Percentiles rank a stretch among this genome's conserved stretches.
Evolutionary conservation across 805 yeast genomes (phyloP).

Genomic region (Myxozyma kluyveri): DNA sequence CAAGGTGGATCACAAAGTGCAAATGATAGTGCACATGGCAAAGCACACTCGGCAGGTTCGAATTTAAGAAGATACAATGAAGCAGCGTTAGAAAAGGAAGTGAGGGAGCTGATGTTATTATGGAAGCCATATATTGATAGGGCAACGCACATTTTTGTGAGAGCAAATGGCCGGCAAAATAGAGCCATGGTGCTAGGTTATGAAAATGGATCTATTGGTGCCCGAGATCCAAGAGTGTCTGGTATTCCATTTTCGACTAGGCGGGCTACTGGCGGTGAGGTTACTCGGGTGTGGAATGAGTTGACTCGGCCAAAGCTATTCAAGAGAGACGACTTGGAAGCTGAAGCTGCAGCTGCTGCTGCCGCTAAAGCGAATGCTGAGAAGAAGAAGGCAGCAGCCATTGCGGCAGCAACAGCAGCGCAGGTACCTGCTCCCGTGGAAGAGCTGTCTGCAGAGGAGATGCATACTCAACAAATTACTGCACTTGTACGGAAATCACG

Average conservation of each 20-base stretch:
- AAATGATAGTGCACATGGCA: slow-evolving; percentile 86
- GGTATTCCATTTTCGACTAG: slow-evolving; percentile 85
- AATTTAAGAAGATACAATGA: slow-evolving; percentile 86
- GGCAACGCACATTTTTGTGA: slow-evolving; percentile 69
- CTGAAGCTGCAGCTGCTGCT: slow-evolving; percentile 10
- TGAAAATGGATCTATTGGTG: slow-evolving; percentile 51
- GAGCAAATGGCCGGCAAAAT: slow-evolving; percentile 75
- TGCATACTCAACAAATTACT: slow-evolving; percentile 57
- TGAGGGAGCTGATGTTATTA: slow-evolving; percentile 58
- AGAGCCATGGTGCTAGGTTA: slow-evolving; percentile 65
- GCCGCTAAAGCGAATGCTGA: neutral
- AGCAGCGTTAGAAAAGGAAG: slow-evolving; percentile 72
- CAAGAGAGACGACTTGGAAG: slow-evolving; percentile 52
- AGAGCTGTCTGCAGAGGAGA: slow-evolving; percentile 42
- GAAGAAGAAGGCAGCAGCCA: neutral
- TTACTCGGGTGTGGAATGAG: slow-evolving; percentile 80
- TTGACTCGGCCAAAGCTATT: slow-evolving; percentile 58
- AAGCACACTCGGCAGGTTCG: slow-evolving; percentile 95
- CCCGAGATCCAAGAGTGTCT: slow-evolving; percentile 61
- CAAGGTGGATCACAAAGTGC: slow-evolving; percentile 98
- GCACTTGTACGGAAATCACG: slow-evolving; percentile 65
- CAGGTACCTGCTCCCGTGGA: slow-evolving; percentile 33
- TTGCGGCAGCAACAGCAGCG: neutral
- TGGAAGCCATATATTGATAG: slow-evolving; percentile 64
- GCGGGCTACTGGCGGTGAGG: slow-evolving; percentile 77